Conservation (phyloP, 2,329 filamentous ascomycete species). For the Aspergillus versicolor region DNA sequence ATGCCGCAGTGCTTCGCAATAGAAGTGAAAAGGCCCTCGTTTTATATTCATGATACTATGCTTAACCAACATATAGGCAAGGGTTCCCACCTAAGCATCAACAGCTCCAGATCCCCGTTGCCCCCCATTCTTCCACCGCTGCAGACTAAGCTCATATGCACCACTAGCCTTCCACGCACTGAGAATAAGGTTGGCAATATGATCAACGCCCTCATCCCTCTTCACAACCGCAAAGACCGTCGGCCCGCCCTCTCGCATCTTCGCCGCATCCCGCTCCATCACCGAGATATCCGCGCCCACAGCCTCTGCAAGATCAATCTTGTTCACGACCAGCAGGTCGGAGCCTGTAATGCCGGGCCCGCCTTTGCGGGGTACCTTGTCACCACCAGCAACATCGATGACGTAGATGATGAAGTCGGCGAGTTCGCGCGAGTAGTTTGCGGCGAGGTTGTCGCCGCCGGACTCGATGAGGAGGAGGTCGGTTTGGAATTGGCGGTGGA, state of each 20-base stretch:
- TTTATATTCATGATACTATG: too few relatives aligned
- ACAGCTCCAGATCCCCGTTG: conserved; percentile 35
- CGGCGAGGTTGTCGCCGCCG: conserved; percentile 93
- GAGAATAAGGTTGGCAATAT: conserved; percentile 83
- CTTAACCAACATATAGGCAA: too few relatives aligned
- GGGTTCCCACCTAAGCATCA: background rate
- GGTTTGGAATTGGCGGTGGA: conserved; percentile 75
- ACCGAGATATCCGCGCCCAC: conserved; percentile 87
- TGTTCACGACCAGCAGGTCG: conserved; percentile 91
- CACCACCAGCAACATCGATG: conserved; percentile 92
- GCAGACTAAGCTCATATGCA: conserved; percentile 54
- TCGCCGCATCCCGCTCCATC: conserved; percentile 91
- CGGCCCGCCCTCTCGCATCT: conserved; percentile 93
- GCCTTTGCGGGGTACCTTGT: conserved; percentile 95
- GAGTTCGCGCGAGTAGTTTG: conserved; percentile 92
- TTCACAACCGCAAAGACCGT: conserved; percentile 98
- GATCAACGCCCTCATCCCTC: conserved; percentile 77
- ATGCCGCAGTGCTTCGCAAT: too few relatives aligned
- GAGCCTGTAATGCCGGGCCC: conserved; percentile 96
- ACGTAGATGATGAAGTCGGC: conserved; percentile 99
- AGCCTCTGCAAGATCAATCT: conserved; percentile 88
- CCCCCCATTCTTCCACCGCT: conserved; percentile 46
- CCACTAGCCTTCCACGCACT: conserved; percentile 93
- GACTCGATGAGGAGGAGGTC: conserved; percentile 92
- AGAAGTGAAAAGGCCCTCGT: too few relatives aligned